Percentiles rank a stretch among this genome's conserved stretches.
Conservation (phyloP, 805 yeast species). For the Brettanomyces naardenensis region DNA sequence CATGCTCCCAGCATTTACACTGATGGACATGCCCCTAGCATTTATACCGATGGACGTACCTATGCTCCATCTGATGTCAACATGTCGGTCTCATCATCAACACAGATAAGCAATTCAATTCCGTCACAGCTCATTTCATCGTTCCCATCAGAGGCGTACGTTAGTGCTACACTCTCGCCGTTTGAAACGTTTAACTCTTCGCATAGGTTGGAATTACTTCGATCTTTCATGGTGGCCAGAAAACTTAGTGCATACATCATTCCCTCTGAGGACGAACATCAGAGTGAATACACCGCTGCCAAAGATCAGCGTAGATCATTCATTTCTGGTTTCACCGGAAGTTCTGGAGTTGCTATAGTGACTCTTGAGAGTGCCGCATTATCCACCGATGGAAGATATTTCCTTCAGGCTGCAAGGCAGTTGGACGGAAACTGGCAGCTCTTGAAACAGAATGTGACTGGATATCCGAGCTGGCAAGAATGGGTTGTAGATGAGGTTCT, state of each 20-base stretch:
- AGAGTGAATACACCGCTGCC: slow-evolving; percentile 77
- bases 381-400: slow-evolving; percentile 93
- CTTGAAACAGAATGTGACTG: slow-evolving; percentile 71
- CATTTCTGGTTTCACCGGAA: slow-evolving; percentile 85
- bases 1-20: no score
- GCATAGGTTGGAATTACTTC: slow-evolving; percentile 29
- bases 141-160: no score
- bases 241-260: slow-evolving; percentile 47
- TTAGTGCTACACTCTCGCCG: no score
- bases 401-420: slow-evolving; percentile 81
- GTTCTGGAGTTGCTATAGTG: slow-evolving; percentile 88
- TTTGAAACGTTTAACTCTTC: slow-evolving; percentile 22
- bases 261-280: slow-evolving; percentile 86
- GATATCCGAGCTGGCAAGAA: slow-evolving; percentile 69
- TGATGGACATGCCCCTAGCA: no score
- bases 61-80: no score
- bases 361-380: slow-evolving; percentile 63
- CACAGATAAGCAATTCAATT: no score
- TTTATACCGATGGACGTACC: no score
- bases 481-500: slow-evolving; percentile 57
- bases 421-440: slow-evolving; percentile 73
- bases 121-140: no score
- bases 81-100: no score
- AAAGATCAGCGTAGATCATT: slow-evolving; percentile 79
- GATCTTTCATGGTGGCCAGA: slow-evolving; percentile 37